phyloP scores from a whole-genome alignment of 257 asterid species.

The Thymus quinquecostatus region DNA sequence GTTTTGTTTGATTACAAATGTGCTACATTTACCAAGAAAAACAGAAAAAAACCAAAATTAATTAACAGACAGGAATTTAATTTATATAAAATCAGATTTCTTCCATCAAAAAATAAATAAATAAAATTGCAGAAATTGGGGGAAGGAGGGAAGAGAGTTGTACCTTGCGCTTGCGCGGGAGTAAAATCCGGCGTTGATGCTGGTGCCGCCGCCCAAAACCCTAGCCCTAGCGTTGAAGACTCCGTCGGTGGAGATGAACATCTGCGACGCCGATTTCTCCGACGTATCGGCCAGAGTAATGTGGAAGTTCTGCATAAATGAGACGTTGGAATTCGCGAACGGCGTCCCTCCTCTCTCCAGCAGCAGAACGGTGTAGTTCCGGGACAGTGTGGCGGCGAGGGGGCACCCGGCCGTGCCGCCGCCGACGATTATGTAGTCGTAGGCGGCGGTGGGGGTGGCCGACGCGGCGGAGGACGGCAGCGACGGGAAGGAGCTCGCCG shows the following conservation, averaged over 20 bases:
- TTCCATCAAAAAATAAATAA: too few species aligned
- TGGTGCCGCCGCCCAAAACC: constrained; percentile 87
- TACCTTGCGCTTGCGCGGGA: constrained; percentile 90
- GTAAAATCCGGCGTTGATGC: constrained; percentile 93
- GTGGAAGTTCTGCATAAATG: constrained; percentile 84
- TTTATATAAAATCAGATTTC: neutral
- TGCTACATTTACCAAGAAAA: too few species aligned
- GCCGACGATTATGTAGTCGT: constrained; percentile 86
- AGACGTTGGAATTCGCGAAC: constrained; percentile 76
- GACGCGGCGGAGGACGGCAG: constrained; percentile 40
- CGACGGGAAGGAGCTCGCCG: constrained; percentile 61
- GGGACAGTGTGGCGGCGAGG: constrained; percentile 82
- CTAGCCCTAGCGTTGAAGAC: constrained; percentile 85
- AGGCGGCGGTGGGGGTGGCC: constrained; percentile 29
- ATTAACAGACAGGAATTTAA: too few species aligned
- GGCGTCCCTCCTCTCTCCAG: constrained; percentile 96
- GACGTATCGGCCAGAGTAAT: constrained; percentile 79
- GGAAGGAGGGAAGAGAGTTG: constrained; percentile 1
- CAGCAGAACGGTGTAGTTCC: constrained; percentile 67
- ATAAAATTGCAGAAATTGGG: too few species aligned
- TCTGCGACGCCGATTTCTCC: constrained; percentile 80
- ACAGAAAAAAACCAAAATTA: too few species aligned
- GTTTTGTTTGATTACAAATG: too few species aligned
- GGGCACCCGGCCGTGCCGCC: constrained; percentile 99
- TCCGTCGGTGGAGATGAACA: constrained; percentile 87